A percentile compares a stretch with the other conserved stretches of the same genome.
Evolutionary conservation across 148 eudicot species (phyloP).

Genomic region (Silene conica): DNA sequence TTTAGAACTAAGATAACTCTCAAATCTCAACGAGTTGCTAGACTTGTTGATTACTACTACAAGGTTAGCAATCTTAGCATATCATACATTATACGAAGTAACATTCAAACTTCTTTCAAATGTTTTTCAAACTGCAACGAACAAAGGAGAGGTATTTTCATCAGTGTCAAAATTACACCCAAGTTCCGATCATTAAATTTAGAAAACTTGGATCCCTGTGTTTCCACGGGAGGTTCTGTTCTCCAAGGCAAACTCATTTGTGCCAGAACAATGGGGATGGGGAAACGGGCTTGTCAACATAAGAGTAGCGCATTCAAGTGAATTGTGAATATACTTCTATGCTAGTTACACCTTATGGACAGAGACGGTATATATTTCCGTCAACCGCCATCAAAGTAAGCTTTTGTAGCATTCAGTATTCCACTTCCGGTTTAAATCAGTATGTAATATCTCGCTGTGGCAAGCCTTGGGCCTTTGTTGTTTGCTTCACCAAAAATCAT

Average conservation of each 20-base stretch:
- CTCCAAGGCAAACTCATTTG: conserved; percentile 16
- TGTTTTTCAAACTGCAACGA: not conserved
- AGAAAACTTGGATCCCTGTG: not conserved
- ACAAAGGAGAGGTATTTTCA: not conserved
- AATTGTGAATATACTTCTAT: conserved; percentile 14
- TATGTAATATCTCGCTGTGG: not conserved
- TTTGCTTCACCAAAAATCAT: not conserved
- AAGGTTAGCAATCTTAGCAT: too few species aligned
- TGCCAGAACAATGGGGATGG: conserved; percentile 12
- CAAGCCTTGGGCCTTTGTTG: not conserved
- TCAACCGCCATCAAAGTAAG: conserved; percentile 7
- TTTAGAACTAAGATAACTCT: too few species aligned
- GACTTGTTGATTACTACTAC: too few species aligned
- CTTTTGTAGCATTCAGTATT: conserved; percentile 4
- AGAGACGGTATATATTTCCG: conserved; percentile 6
- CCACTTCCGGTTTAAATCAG: not conserved
- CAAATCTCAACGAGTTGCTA: too few species aligned
- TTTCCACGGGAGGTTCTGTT: not conserved
- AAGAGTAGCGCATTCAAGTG: conserved; percentile 2
- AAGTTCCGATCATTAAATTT: conserved; percentile 8
- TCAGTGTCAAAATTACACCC: not conserved
- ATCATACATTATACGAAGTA: not conserved
- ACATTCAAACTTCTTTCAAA: not conserved
- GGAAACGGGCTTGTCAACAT: conserved; percentile 1
- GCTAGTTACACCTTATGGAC: conserved; percentile 21